Base-by-base conservation (phyloP, 495 filamentous ascomycete species). In the Neurospora sp. region DNA sequence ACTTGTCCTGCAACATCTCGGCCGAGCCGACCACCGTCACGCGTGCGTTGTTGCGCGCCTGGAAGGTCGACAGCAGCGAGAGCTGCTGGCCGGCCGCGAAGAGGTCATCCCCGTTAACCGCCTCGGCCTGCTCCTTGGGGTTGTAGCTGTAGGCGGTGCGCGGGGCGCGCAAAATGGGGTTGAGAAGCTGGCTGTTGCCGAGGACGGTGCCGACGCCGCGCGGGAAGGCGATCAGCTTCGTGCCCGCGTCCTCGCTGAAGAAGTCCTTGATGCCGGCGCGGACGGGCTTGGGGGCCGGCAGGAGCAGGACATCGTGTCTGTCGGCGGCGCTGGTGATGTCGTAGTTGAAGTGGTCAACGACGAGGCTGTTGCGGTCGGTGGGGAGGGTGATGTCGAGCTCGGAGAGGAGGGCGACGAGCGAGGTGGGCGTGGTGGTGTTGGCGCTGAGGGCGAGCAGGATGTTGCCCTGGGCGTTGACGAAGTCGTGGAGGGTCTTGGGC, bases 341-440 rank as follows among this genome's bases (percentile, higher is more conserved):
- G 83, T 96, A 93, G 83, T 93, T 93, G 88, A 97, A 97, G 86
- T 99, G 96, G 80, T 99, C 96, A 53, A 98, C 89, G 1, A 96
- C 91, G 40, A 94, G 83, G 41, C 92, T 88, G 45, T 90, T 91
- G 75, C 93, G 91, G 78, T 97, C 96, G 27, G 83, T 78, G n/a
- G 96, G 91, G 16, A 98, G 88, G 76, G 94, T 88, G 78, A 99
- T 93, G 78, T 97, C 96, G 79, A 98, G 84, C 83, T 99, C 94
- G 74, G 93, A 85, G 72, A 97, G 92, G 35, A 98, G 88, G 72
- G 94, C 94, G 77, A 90, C 91, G 75, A 97, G 85, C 70, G 91
- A 89, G 75, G 90, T 90, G 40, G 96, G 91, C 9, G 91, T 91
- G 7, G 91, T 81, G 69, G 87, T 83, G 72, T 90, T 89, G 72